Conservation (phyloP, 306 rosid species). For the Quercus aquifolioides region DNA sequence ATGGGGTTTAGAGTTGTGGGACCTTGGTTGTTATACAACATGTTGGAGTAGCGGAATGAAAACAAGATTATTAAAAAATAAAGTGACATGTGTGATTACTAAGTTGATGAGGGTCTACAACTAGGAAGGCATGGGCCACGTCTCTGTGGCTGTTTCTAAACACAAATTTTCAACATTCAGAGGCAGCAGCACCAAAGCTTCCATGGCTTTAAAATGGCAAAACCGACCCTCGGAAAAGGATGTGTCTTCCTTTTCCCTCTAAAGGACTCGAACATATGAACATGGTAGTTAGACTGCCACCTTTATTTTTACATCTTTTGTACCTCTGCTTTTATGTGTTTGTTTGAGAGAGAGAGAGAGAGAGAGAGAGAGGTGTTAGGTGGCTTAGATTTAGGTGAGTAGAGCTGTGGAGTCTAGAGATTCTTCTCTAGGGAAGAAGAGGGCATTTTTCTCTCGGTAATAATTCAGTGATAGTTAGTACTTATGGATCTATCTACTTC, state of each 20-base stretch:
- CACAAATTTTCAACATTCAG: constrained; percentile 35
- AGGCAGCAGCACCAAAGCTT: constrained; percentile 42
- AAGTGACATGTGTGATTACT: constrained; percentile 25
- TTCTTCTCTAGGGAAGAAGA: constrained; percentile 47
- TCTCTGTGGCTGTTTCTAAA: constrained; percentile 25
- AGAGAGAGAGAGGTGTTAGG: constrained; percentile 24
- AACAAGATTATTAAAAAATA: constrained; percentile 27
- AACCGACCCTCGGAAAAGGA: constrained; percentile 53
- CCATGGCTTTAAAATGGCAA: constrained; percentile 52
- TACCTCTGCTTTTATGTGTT: constrained; percentile 47
- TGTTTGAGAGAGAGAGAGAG: constrained; percentile 4
- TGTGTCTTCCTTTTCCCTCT: constrained; percentile 46
- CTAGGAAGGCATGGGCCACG: constrained; percentile 43
- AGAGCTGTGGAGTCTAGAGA: constrained; percentile 30
- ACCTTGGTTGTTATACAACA: not conserved
- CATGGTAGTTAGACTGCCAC: constrained; percentile 63
- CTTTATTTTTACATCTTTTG: constrained; percentile 52
- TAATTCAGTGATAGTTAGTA: constrained; percentile 48
- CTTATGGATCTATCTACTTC: constrained; percentile 38
- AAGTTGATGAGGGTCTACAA: constrained; percentile 44
- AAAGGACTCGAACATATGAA: constrained; percentile 44
- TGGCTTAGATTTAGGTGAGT: constrained; percentile 37
- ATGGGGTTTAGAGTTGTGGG: constrained; percentile 17
- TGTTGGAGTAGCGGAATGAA: constrained; percentile 7
- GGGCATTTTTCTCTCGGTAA: constrained; percentile 35